Conservation (phyloP, 345 rosid species). For the Hibiscus mutabilis region DNA sequence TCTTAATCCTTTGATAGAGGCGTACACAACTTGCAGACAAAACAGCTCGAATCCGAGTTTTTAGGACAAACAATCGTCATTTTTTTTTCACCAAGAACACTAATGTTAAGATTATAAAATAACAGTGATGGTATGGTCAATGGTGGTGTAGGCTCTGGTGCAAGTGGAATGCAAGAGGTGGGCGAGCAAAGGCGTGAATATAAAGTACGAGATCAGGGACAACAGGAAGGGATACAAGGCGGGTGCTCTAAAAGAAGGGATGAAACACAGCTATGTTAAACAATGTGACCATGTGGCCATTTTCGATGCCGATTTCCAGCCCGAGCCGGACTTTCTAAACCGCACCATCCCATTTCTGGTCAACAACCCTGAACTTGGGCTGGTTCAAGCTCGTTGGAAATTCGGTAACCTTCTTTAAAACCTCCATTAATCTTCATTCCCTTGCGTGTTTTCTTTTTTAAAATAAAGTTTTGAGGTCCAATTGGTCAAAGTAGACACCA, state of each 20-base stretch:
- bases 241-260: conserved; percentile 7
- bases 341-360: conserved; percentile 7
- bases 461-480: no score
- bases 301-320: conserved; percentile 69
- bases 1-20: no score
- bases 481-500: no score
- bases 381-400: conserved; percentile 92
- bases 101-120: no score
- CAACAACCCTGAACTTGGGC: conserved; percentile 55
- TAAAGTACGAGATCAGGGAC: conserved; percentile 10
- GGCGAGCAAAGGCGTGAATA: conserved; percentile 7
- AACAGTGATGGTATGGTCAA: not conserved
- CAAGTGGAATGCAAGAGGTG: conserved; percentile 3
- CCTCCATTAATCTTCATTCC: not conserved
- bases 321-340: conserved; percentile 1
- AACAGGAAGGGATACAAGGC: conserved; percentile 10
- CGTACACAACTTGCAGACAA: no score
- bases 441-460: no score
- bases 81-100: no score
- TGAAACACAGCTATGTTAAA: conserved; percentile 46
- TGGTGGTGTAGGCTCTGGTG: not conserved
- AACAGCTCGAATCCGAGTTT: no score
- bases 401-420: conserved; percentile 41
- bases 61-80: no score
- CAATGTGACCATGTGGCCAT: conserved; percentile 69